Conservation (phyloP, 768 basidiomycete species). For the Coprinellus aureogranulatus region DNA sequence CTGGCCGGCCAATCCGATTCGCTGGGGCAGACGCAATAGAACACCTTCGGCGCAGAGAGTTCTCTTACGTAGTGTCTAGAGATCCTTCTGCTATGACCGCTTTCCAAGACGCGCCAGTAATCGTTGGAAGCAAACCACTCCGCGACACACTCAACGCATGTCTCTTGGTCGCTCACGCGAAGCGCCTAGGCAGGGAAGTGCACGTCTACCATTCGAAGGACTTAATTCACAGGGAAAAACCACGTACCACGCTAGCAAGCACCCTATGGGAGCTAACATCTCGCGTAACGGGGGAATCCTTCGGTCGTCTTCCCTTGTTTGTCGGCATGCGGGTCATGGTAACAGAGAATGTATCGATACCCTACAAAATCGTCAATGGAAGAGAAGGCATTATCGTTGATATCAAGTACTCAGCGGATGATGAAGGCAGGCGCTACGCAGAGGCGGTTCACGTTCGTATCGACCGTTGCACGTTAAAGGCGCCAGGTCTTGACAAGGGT, state of each 20-base stretch:
- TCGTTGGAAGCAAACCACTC: conserved; percentile 14
- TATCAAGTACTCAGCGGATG: not conserved
- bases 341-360: conserved; percentile 18
- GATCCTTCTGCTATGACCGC: not conserved
- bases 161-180: conserved; percentile 4
- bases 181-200: not conserved
- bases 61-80: not conserved
- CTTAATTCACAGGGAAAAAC: not conserved
- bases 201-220: conserved; percentile 1
- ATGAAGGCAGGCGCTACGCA: not conserved
- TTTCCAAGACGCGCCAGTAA: conserved; percentile 15
- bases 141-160: conserved; percentile 12
- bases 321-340: conserved; percentile 18
- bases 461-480: not conserved
- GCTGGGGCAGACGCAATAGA: not conserved
- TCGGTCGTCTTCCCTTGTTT: conserved; percentile 16
- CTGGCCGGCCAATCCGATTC: not conserved
- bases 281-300: not conserved
- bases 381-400: not conserved
- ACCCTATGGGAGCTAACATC: conserved; percentile 13
- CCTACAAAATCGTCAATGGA: conserved; percentile 1
- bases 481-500: not conserved
- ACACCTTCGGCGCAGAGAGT: not conserved
- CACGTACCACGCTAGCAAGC: not conserved
- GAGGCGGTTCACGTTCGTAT: not conserved